Evolutionary conservation across 441 rosid genomes (phyloP), one percentile per base, ranked within the genome.

Genomic region (Mallotus repandus): DNA sequence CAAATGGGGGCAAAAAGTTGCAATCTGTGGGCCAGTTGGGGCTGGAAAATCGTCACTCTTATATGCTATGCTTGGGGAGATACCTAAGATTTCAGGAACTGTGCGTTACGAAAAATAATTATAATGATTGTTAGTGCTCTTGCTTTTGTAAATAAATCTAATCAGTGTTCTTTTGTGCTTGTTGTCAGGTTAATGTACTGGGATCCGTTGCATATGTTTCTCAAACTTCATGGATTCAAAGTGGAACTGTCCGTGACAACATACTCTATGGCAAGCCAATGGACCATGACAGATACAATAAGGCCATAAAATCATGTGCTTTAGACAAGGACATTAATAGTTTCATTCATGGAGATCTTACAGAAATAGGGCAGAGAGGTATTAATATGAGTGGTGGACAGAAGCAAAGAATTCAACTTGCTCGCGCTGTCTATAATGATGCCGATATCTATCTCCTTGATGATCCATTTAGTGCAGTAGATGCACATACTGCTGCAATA

Each of bases 341-440:
- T 69, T 89, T 92, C 65, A 81, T 71, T 45, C 86, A 88, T 74
- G 97, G 97, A 48, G 99, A 94, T 77, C 90, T 86, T 55, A 94
- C 99, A 4, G 97, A 92, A 82, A 94, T 94, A 67, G 99, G 99
- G 61, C 93, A 94, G 78, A 86, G 98, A 79, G 98, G 97, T 57
- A 84, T 94, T 72, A 94, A 92, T 81, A 79, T 90, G 94, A 94
- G 98, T 45, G 97, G 98, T 73, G 99, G 97, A 68, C 99, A 94
- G 83, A 94, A 91, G 79, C 97, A 92, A 79, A 81, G 99, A 78
- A 89, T 94, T 75, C 97, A 94, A 81, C 91, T 94, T 43, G 97
- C 97, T 43, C 89, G 97, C 10, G 98, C 97, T 48, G 86, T 90
- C 70, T 94, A 94, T 60, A 83, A 84, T 3, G 88, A 94, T 64